Evolutionary conservation across 805 yeast species (phyloP).

Genomic region (Candida tallmaniae): DNA sequence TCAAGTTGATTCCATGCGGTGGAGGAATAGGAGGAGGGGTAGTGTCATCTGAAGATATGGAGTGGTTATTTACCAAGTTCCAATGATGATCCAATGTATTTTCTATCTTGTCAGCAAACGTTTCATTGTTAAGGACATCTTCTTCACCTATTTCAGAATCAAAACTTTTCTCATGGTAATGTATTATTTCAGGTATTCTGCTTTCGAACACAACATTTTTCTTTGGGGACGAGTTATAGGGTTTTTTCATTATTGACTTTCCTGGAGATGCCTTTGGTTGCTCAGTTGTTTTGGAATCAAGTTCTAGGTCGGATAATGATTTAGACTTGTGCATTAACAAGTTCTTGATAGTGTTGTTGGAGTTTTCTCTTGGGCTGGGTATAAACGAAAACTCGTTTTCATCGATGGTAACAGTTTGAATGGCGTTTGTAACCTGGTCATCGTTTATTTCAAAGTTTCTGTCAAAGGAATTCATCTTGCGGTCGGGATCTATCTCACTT

Average conservation of each 20-base stretch:
- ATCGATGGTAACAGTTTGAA: slow-evolving; percentile 9
- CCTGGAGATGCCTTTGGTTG: slow-evolving; percentile 23
- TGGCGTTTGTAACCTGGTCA: slow-evolving; percentile 11
- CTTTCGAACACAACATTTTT: slow-evolving; percentile 34
- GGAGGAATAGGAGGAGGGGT: slow-evolving; percentile 29
- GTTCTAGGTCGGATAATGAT: background rate
- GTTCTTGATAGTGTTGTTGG: background rate
- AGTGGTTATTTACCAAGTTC: slow-evolving; percentile 7
- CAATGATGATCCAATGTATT: slow-evolving; percentile 18
- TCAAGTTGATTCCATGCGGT: slow-evolving; percentile 15
- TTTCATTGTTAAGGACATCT: slow-evolving; percentile 3
- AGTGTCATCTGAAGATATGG: slow-evolving; percentile 13
- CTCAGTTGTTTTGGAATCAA: background rate
- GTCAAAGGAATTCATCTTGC: slow-evolving; percentile 7
- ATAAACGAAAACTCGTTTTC: slow-evolving; percentile 24
- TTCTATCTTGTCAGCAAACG: slow-evolving; percentile 12
- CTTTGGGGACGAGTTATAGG: slow-evolving; percentile 27
- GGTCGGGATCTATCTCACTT: slow-evolving; percentile 21
- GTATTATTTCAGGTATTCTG: slow-evolving; percentile 28
- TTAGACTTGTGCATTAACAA: slow-evolving; percentile 7
- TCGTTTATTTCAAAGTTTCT: slow-evolving; percentile 19
- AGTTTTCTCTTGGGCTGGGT: background rate
- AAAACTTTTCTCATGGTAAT: slow-evolving; percentile 14
- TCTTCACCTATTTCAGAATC: slow-evolving; percentile 6
- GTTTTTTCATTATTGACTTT: slow-evolving; percentile 35